These are phyloP conservation scores for Psilocybe sp. DNA, from an alignment of 768 basidiomycete genomes.

Conservation along the genomic window DNA sequence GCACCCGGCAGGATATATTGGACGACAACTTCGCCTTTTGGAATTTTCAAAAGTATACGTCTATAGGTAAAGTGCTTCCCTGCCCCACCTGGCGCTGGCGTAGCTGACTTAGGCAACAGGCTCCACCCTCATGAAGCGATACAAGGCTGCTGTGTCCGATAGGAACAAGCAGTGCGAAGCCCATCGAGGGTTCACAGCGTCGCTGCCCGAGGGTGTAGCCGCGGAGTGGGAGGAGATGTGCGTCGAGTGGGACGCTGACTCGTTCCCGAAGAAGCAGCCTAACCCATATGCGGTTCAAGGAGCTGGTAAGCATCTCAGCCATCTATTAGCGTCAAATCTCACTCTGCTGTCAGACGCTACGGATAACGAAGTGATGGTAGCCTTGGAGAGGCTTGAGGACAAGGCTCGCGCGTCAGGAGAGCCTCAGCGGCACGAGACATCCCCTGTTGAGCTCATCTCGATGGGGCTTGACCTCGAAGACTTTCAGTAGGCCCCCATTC, in stretches of 20 bases:
- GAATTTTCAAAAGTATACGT: slow-evolving; percentile 25
- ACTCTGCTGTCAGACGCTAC: not conserved
- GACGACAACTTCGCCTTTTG: slow-evolving; percentile 9
- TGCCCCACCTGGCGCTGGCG: too few species aligned
- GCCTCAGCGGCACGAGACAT: not conserved
- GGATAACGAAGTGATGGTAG: not conserved
- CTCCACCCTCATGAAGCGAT: not conserved
- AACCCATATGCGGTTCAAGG: not conserved
- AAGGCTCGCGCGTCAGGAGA: not conserved
- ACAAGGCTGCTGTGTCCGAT: slow-evolving; percentile 1
- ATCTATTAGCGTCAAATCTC: not conserved
- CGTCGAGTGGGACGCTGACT: slow-evolving; percentile 1
- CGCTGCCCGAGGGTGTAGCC: not conserved
- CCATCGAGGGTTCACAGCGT: slow-evolving; percentile 4
- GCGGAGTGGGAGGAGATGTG: slow-evolving; percentile 1
- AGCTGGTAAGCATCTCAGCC: not conserved
- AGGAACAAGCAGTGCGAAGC: slow-evolving; percentile 11
- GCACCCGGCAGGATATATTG: slow-evolving; percentile 4
- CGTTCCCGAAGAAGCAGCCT: not conserved
- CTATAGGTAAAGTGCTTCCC: not conserved
- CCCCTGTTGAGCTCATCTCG: not conserved
- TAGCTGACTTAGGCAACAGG: too few species aligned
- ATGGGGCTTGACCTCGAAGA: slow-evolving; percentile 6
- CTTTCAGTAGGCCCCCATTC: slow-evolving; percentile 5
- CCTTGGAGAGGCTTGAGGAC: not conserved